Evolutionary conservation across 202 grass and related monocot genomes (phyloP), one percentile per base, ranked within the genome.

Genomic region (Schoenoplectus tabernaemontani): DNA sequence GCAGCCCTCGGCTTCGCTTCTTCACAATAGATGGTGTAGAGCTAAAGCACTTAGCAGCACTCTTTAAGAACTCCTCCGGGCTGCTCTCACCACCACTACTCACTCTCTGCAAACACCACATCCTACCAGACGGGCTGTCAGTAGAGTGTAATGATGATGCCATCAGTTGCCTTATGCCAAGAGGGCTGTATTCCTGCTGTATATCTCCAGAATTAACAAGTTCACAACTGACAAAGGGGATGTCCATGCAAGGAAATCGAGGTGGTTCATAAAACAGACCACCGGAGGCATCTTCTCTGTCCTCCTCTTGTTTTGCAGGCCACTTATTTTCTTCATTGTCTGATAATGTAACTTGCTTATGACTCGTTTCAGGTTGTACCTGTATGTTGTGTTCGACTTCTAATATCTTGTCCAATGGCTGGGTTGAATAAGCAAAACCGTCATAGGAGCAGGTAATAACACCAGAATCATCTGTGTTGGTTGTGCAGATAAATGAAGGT

Each of bases 211-310:
- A 88, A 47, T 88, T 87, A 78, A 93, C 79, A 64, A 98, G 88
- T 81, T 98, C 96, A 0, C 96, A 98, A 81, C 91, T 89, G 84
- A 98, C 90, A 85, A 98, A 98, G 76, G 95, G 91, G 66, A 92
- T 89, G 41, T 98, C 95, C 69, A 87, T 83, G 85, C 88, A 83
- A 51, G 96, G 96, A 80, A 98, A 95, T 19, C 85, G 79, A 87
- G 91, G 96, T 54, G 91, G 89, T 78, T 94, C 92, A 50, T 97
- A 97, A 73, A 88, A 93, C 47, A 93, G 82, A 74, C 87, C 79
- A 44, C 85, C 87, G 69, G 82, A 72, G 57, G 83, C 84, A 78
- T 82, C 51, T 57, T 89, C 64, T 86, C 78, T 44, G 5, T 77
- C 80, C 74, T 85, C 69, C 36, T 57, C 28, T 23, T 42, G 8